These are phyloP conservation scores for Chamaecrista fasciculata DNA, from an alignment of 306 rosid genomes.

Conservation along the genomic window DNA sequence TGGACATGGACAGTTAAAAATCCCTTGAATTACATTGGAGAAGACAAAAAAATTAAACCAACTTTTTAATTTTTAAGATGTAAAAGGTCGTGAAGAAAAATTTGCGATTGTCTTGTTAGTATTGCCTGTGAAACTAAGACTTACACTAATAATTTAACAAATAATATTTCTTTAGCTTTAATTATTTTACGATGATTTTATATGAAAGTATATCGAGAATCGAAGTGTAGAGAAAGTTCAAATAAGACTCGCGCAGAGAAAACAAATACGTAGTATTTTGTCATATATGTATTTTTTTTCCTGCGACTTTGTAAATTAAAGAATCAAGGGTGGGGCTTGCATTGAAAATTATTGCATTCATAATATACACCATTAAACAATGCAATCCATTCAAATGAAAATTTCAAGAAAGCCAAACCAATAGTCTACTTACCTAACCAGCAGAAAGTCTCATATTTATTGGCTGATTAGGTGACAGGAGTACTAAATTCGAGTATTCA, in stretches of 20 bases:
- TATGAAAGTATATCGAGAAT: no score
- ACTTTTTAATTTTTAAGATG: no score
- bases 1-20: no score
- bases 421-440: background rate
- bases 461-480: constrained; percentile 6
- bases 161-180: no score
- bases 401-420: background rate
- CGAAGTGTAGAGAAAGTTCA: background rate
- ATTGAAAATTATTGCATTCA: background rate
- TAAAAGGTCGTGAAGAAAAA: no score
- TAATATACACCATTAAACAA: background rate
- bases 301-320: background rate
- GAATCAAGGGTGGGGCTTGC: background rate
- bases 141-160: no score
- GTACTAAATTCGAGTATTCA: no score
- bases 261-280: background rate
- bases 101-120: no score
- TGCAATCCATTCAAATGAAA: background rate
- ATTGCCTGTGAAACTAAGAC: no score
- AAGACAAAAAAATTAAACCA: no score
- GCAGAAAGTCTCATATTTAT: background rate
- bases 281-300: background rate
- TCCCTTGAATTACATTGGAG: no score
- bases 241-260: background rate
- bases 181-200: no score